Evolutionary conservation across 495 filamentous ascomycete genomes (phyloP).

Genomic region (Chaetomium fimeti): DNA sequence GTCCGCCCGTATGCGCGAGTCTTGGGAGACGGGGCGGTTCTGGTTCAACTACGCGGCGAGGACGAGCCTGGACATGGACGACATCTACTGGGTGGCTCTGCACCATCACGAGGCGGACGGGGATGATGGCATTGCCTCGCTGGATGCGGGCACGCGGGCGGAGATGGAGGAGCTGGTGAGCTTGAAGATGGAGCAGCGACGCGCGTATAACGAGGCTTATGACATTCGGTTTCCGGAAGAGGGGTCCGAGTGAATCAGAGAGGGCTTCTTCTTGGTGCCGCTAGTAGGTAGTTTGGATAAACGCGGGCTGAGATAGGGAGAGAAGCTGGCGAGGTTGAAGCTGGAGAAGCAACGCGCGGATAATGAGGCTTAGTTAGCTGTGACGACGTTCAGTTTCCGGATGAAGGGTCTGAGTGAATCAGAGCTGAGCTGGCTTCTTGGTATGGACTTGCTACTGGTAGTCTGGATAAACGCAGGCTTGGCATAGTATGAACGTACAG

Average conservation of each 20-base stretch:
- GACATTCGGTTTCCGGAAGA: not conserved
- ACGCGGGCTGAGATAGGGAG: no score
- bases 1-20: conserved; percentile 44
- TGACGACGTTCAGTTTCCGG: not conserved
- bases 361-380: not conserved
- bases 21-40: conserved; percentile 42
- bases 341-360: not conserved
- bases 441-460: no score
- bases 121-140: not conserved
- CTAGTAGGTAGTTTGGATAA: no score
- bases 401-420: not conserved
- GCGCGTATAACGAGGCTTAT: not conserved
- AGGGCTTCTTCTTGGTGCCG: no score
- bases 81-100: conserved; percentile 42
- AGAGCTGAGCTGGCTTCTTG: no score
- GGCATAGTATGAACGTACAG: no score
- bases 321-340: not conserved
- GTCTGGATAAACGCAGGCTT: no score
- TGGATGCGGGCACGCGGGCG: not conserved
- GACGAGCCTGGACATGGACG: conserved; percentile 45
- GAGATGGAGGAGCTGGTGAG: conserved; percentile 1
- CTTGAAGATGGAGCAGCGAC: conserved; percentile 3
- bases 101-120: not conserved
- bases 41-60: conserved; percentile 45
- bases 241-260: not conserved